Percentiles rank a stretch among this genome's conserved stretches.
Evolutionary conservation across 2,329 filamentous ascomycete species (phyloP).

Genomic region (Rhynchosporium secalis): DNA sequence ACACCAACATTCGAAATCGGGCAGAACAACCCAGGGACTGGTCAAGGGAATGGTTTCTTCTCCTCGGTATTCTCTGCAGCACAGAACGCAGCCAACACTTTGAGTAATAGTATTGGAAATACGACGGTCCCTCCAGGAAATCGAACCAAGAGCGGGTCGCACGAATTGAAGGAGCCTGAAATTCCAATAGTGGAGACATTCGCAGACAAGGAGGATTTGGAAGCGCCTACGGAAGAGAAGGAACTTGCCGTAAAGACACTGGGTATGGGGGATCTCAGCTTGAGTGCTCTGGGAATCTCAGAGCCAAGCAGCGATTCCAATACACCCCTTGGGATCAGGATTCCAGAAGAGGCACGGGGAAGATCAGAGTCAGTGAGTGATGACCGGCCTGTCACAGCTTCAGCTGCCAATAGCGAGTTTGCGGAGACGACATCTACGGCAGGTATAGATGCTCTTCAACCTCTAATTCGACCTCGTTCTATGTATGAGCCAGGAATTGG

Average conservation of each 20-base stretch:
- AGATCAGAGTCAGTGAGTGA: conserved; percentile 33
- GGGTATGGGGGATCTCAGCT: conserved; percentile 82
- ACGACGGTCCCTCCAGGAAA: conserved; percentile 55
- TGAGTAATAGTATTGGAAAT: conserved; percentile 74
- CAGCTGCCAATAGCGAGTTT: conserved; percentile 23
- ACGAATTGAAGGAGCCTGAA: conserved; percentile 38
- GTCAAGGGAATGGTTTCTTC: conserved; percentile 67
- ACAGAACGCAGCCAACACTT: conserved; percentile 80
- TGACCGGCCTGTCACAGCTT: conserved; percentile 19
- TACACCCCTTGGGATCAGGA: conserved; percentile 58
- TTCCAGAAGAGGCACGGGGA: conserved; percentile 45
- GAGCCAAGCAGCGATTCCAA: conserved; percentile 56
- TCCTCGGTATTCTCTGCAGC: conserved; percentile 90
- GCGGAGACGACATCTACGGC: conserved; percentile 28
- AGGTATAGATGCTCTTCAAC: conserved; percentile 32
- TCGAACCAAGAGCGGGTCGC: conserved; percentile 44
- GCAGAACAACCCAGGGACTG: conserved; percentile 48
- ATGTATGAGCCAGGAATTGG: conserved; percentile 50
- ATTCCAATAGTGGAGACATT: conserved; percentile 39
- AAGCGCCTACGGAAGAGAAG: conserved; percentile 50
- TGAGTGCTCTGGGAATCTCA: conserved; percentile 81
- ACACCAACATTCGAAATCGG: conserved; percentile 75
- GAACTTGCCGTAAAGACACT: conserved; percentile 85
- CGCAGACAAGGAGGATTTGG: conserved; percentile 38
- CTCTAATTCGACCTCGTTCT: conserved; percentile 46